phyloP scores from a whole-genome alignment of 139 green algal genomes.

The Yamagishiella unicocca region DNA sequence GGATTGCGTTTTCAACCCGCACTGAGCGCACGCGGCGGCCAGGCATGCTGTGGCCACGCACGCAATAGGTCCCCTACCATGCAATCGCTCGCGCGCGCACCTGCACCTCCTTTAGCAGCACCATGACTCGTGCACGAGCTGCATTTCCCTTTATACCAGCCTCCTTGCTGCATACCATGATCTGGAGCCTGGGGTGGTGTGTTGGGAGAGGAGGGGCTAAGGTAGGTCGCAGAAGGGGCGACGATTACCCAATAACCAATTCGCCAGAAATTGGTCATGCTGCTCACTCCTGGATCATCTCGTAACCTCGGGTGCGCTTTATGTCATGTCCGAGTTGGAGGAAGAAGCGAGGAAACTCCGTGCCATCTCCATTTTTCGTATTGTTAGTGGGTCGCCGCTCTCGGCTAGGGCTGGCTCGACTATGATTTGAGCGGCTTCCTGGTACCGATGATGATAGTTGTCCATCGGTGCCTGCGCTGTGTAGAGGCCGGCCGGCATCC shows the following conservation, averaged over 20 bases:
- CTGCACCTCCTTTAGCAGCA: conserved; percentile 46
- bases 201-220: not conserved
- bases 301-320: conserved; percentile 13
- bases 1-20: too few relatives aligned
- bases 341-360: conserved; percentile 27
- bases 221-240: too few relatives aligned
- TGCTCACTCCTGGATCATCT: conserved; percentile 44
- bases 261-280: not conserved
- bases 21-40: too few relatives aligned
- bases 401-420: not conserved
- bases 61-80: too few relatives aligned
- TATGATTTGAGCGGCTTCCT: not conserved
- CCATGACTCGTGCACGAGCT: conserved; percentile 9
- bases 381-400: conserved; percentile 14
- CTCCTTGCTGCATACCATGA: conserved; percentile 40
- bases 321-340: conserved; percentile 23
- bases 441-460: not conserved
- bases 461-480: conserved; percentile 12
- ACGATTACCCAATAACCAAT: too few relatives aligned
- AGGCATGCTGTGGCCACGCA: too few relatives aligned
- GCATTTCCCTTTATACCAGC: conserved; percentile 22
- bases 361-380: not conserved
- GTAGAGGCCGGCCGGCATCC: not conserved
- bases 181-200: conserved; percentile 25
- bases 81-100: too few relatives aligned